Evolutionary conservation across 2,329 filamentous ascomycete genomes (phyloP).

Genomic region (Pseudogymnoascus sp.): DNA sequence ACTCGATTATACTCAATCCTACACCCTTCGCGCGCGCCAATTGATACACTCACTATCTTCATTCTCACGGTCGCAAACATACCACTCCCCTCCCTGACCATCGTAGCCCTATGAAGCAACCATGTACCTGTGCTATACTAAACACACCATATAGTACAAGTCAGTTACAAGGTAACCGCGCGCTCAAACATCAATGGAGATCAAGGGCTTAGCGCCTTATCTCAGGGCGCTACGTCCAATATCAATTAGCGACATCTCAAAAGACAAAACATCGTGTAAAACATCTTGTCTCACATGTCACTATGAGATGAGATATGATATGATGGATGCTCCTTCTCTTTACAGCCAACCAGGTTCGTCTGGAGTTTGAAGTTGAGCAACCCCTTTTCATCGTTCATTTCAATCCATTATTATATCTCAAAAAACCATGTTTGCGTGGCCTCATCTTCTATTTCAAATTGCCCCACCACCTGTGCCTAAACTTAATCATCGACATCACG

Average conservation of each 20-base stretch:
- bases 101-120: background rate
- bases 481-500: background rate
- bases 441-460: background rate
- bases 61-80: background rate
- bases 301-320: background rate
- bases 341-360: background rate
- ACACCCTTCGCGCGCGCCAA: background rate
- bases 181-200: background rate
- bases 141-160: background rate
- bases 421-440: background rate
- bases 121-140: background rate
- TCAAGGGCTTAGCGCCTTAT: background rate
- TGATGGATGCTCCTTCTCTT: too few species aligned
- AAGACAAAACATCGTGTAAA: background rate
- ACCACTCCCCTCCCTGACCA: background rate
- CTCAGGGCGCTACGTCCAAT: background rate
- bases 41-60: background rate
- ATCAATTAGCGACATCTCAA: background rate
- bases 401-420: background rate
- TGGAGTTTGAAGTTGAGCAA: background rate
- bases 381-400: background rate
- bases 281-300: background rate
- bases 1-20: background rate
- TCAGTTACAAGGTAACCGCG: background rate
- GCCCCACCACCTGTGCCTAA: background rate